Evolutionary conservation across 2,329 filamentous ascomycete genomes (phyloP).

Genomic region (Blastomyces silverae): DNA sequence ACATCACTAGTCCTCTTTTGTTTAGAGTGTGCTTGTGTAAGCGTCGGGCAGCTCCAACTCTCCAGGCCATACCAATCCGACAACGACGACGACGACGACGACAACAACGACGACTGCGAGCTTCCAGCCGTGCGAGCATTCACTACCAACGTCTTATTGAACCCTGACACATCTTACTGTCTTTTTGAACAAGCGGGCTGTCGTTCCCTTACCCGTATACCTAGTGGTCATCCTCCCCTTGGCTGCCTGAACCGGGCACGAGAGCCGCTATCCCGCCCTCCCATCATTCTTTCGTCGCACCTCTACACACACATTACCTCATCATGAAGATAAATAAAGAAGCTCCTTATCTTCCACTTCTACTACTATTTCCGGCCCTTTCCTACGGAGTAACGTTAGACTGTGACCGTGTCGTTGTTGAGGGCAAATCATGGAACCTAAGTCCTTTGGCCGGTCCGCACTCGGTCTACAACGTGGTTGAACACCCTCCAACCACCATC

Average conservation of each 20-base stretch:
- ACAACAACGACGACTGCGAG: not conserved
- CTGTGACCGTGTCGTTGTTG: conserved; percentile 26
- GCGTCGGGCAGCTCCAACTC: not conserved
- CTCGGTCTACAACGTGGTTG: conserved; percentile 18
- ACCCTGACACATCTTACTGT: too few species aligned
- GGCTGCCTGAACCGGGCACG: not conserved
- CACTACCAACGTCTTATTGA: not conserved
- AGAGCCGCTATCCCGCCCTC: not conserved
- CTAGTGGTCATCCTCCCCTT: not conserved
- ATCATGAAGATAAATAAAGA: conserved; percentile 17
- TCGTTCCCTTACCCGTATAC: not conserved
- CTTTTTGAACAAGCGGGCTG: not conserved
- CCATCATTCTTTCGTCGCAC: not conserved
- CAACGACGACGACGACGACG: not conserved
- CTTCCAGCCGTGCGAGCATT: not conserved
- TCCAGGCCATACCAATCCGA: not conserved
- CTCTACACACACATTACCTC: not conserved
- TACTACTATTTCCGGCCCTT: conserved; percentile 21
- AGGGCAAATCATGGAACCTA: conserved; percentile 28
- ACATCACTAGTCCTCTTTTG: conserved; percentile 14
- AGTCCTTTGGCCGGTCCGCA: conserved; percentile 28
- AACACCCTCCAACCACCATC: conserved; percentile 34
- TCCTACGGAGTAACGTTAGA: conserved; percentile 23
- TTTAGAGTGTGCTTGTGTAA: conserved; percentile 2
- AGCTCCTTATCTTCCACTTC: conserved; percentile 19